phyloP scores from a whole-genome alignment of 192 early-diverging fungal species.

The Coemansia sp. region DNA sequence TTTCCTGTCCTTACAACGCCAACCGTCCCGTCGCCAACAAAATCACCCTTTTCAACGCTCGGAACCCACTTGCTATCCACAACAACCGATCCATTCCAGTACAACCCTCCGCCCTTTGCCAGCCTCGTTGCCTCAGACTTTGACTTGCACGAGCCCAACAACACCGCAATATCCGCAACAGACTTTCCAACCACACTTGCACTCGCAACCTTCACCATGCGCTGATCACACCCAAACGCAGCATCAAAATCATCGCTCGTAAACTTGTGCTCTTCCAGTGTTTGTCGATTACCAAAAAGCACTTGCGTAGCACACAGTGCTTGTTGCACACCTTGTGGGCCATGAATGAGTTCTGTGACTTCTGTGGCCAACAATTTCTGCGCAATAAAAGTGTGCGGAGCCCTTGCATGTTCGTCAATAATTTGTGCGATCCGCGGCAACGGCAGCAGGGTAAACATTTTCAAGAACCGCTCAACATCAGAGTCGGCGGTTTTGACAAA shows the following conservation, averaged over 20 bases:
- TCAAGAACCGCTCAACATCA: slow-evolving; percentile 73
- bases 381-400: slow-evolving; percentile 70
- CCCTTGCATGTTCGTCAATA: slow-evolving; percentile 62
- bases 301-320: slow-evolving; percentile 73
- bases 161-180: slow-evolving; percentile 62
- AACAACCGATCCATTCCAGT: slow-evolving; percentile 53
- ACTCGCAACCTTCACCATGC: slow-evolving; percentile 56
- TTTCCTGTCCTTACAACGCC: slow-evolving; percentile 79
- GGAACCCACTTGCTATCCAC: slow-evolving; percentile 38
- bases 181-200: slow-evolving; percentile 50
- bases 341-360: slow-evolving; percentile 89
- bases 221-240: slow-evolving; percentile 70
- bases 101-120: slow-evolving; percentile 77
- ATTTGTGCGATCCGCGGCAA: slow-evolving; percentile 59
- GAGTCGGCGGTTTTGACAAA: slow-evolving; percentile 83
- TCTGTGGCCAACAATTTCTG: slow-evolving; percentile 79
- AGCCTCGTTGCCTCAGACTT: slow-evolving; percentile 79
- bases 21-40: slow-evolving; percentile 64
- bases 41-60: slow-evolving; percentile 29
- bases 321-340: slow-evolving; percentile 64
- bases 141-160: slow-evolving; percentile 63
- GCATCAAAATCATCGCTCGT: slow-evolving; percentile 58
- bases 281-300: slow-evolving; percentile 66
- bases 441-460: slow-evolving; percentile 80
- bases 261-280: slow-evolving; percentile 14